Conservation (phyloP, 2,329 filamentous ascomycete species). For the Pestalotiopsis sp. region DNA sequence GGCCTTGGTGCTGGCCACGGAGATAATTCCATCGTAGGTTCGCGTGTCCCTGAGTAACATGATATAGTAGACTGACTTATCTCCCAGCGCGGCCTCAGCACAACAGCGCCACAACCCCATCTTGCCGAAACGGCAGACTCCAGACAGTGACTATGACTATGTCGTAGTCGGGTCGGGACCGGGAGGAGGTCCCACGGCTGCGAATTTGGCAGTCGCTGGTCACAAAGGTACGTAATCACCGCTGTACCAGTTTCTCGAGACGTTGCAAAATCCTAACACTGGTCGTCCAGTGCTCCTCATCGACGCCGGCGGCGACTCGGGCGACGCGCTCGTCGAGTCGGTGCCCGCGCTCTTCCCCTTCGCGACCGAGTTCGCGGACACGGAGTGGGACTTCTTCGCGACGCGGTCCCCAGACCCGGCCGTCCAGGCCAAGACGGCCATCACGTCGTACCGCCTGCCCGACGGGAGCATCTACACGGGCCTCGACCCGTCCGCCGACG, state of each 20-base stretch:
- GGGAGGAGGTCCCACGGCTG: constrained; percentile 53
- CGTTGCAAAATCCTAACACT: background rate
- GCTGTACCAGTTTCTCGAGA: background rate
- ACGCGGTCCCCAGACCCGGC: constrained; percentile 54
- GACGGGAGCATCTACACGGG: constrained; percentile 39
- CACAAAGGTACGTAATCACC: constrained; percentile 33
- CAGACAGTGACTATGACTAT: constrained; percentile 37
- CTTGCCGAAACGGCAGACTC: constrained; percentile 1
- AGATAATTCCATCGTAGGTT: background rate
- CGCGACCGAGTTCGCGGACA: constrained; percentile 42
- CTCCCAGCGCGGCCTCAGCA: background rate
- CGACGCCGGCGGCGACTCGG: constrained; percentile 57
- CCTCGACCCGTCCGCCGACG: constrained; percentile 37
- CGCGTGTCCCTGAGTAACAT: background rate
- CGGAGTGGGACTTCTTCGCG: constrained; percentile 58
- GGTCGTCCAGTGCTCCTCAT: constrained; percentile 46
- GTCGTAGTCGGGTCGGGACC: constrained; percentile 55
- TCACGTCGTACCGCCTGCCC: constrained; percentile 50
- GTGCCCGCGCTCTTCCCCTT: constrained; percentile 47
- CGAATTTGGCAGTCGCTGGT: constrained; percentile 53
- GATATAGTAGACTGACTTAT: background rate
- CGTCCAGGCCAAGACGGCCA: constrained; percentile 49
- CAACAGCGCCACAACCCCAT: constrained; percentile 11
- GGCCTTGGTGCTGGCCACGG: background rate
- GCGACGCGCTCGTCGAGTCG: constrained; percentile 39